A percentile compares a stretch with the other conserved stretches of the same genome.
These are phyloP conservation scores for Pythium rhizo-oryzae DNA, from an alignment of 352 stramenopile genomes.

Conservation along the genomic window DNA sequence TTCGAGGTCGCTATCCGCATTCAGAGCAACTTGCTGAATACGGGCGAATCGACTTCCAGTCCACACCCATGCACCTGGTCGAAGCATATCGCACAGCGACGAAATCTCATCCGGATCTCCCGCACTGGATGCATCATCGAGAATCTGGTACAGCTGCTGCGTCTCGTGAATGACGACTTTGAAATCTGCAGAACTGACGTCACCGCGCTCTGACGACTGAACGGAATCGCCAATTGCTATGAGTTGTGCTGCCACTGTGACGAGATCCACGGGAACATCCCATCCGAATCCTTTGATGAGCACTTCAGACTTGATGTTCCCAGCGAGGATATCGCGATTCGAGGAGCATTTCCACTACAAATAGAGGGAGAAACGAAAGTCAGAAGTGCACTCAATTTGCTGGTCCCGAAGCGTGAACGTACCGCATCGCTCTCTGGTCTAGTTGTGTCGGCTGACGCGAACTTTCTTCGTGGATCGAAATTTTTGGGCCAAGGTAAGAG, in stretches of 20 bases:
- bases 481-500: conserved; percentile 62
- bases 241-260: conserved; percentile 40
- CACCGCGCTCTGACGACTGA: neutral
- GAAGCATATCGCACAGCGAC: conserved; percentile 33
- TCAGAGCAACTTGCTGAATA: conserved; percentile 53
- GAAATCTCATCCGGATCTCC: conserved; percentile 35
- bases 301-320: conserved; percentile 54
- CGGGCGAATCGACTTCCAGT: conserved; percentile 60
- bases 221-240: conserved; percentile 38
- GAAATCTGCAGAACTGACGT: conserved; percentile 12
- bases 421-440: conserved; percentile 62
- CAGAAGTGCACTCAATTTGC: conserved; percentile 8
- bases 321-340: conserved; percentile 52
- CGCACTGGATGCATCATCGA: conserved; percentile 41
- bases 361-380: conserved; percentile 13
- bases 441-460: conserved; percentile 48
- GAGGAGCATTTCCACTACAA: conserved; percentile 71
- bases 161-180: conserved; percentile 41
- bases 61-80: conserved; percentile 66
- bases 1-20: conserved; percentile 46
- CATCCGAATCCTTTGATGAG: conserved; percentile 59
- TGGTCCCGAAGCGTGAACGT: conserved; percentile 23
- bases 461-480: neutral
- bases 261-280: conserved; percentile 36
- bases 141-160: conserved; percentile 53